Conservation (phyloP, 306 rosid genomes). For the Dalbergia oliveri region DNA sequence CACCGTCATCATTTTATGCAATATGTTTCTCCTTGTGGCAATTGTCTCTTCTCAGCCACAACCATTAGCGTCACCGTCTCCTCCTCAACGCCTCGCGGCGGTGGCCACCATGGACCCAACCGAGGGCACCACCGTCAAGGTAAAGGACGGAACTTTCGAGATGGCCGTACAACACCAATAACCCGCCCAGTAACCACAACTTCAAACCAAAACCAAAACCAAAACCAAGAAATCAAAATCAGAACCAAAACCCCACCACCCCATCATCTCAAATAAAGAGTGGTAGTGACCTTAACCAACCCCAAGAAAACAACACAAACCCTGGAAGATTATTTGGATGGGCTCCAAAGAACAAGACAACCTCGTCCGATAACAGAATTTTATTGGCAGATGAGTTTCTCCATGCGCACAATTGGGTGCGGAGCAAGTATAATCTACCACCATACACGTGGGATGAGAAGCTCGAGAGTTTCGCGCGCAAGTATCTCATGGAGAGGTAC, state of each 20-base stretch:
- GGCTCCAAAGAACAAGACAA: accelerated
- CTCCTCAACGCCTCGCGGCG: background rate
- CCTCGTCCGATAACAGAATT: background rate
- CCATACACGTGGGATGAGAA: conserved; percentile 52
- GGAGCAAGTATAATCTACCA: conserved; percentile 38
- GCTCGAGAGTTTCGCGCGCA: conserved; percentile 51
- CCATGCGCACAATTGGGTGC: conserved; percentile 61
- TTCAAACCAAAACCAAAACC: background rate
- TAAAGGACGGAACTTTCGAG: background rate
- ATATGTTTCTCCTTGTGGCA: background rate
- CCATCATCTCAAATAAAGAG: background rate
- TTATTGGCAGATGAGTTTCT: conserved; percentile 52
- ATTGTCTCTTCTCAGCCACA: background rate
- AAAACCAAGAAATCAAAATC: background rate
- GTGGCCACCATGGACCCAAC: background rate
- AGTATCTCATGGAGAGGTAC: conserved; percentile 44
- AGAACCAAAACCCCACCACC: background rate
- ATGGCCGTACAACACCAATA: background rate
- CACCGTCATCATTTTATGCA: background rate
- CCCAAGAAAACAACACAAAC: background rate
- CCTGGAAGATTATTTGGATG: conserved; percentile 42
- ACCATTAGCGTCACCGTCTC: background rate
- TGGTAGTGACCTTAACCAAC: background rate
- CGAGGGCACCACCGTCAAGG: background rate
- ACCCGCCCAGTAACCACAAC: background rate